Percentiles rank a stretch among this genome's conserved stretches.
Evolutionary conservation across 805 yeast genomes (phyloP).

Genomic region (Alloascoidea africana): DNA sequence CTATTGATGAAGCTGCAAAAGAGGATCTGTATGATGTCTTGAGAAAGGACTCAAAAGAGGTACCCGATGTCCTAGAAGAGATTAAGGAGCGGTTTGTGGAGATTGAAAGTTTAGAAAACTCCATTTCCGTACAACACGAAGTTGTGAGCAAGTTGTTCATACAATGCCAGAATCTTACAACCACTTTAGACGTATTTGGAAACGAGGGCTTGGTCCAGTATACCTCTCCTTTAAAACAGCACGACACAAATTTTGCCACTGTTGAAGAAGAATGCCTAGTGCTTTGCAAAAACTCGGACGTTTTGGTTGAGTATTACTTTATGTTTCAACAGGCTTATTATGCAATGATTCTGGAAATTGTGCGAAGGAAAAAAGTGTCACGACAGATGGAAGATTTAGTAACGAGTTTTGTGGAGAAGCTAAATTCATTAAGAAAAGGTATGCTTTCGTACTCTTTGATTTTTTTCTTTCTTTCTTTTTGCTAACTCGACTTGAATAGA

Average conservation of each 20-base stretch:
- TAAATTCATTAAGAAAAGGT: conserved; percentile 13
- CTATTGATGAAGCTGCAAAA: conserved; percentile 16
- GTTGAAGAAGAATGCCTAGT: conserved; percentile 12
- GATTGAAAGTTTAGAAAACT: conserved; percentile 8
- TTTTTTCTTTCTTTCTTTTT: background rate
- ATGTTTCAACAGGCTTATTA: conserved; percentile 37
- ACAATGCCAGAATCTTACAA: conserved; percentile 1
- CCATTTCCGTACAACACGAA: background rate
- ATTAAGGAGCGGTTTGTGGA: conserved; percentile 11
- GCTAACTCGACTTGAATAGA: conserved; percentile 20
- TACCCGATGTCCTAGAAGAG: conserved; percentile 34
- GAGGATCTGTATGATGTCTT: conserved; percentile 30
- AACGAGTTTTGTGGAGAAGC: conserved; percentile 23
- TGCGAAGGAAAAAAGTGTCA: conserved; percentile 31
- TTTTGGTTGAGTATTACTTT: conserved; percentile 31
- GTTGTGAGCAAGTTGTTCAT: background rate
- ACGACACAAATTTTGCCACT: conserved; percentile 15
- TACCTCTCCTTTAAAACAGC: conserved; percentile 11
- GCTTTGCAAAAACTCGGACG: conserved; percentile 20
- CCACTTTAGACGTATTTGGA: background rate
- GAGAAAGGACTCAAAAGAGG: conserved; percentile 35
- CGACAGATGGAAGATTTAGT: conserved; percentile 24
- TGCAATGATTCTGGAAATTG: conserved; percentile 33
- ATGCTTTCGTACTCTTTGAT: background rate
- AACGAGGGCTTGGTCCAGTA: conserved; percentile 3